Base-by-base conservation (phyloP, 2,329 filamentous ascomycete species). In the Paraconiothyrium sp. region DNA sequence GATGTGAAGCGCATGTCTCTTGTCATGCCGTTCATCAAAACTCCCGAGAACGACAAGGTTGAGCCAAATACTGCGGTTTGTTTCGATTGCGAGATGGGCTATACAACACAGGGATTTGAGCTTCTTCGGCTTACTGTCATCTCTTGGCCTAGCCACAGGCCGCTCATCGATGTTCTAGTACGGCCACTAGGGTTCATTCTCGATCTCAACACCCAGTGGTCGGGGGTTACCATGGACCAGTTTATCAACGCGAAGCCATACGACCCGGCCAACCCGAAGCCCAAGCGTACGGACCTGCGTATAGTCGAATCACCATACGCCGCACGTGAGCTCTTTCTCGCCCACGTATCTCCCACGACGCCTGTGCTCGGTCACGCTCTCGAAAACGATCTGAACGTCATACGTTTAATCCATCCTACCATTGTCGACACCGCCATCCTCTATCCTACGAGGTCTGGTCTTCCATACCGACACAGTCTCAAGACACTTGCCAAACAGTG, bases 51-150 rank as follows among this genome's bases (percentile, higher is more conserved):
- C 67, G 76, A 81, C 1, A 70, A 79, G 13, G 73, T 69, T 0
- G 64, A 71, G 3, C 65, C 67, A 37, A 52, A 72, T 1, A 86
- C 86, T 39, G 92, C 91, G 2, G 88, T 98, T 11, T 91, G 89
- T 66, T 94, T 99, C 71, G 95, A 99, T 76, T 98, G 95, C 72
- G 95, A 99, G 76, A 99, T 99, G 95, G 92, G 92, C 4, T 98
- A 97, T 74, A 99, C 96, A 0, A 92, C 92, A 0, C 79, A 90
- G 54, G 95, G 96, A 0, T 82, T 98, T 66, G 95, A 99, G 77
- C 85, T 99, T 20, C 90, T 98, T 59, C 92, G 95, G 9, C 79
- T 99, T 3, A 98, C 95, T 0, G 94, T 92, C 5, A 90, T 94
- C 3, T 88, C 90, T 10, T 99, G 95, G 94, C 94, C 94, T 0